Evolutionary conservation across 495 filamentous ascomycete species (phyloP).

Genomic region (Melanomma pulvis-pyrius): DNA sequence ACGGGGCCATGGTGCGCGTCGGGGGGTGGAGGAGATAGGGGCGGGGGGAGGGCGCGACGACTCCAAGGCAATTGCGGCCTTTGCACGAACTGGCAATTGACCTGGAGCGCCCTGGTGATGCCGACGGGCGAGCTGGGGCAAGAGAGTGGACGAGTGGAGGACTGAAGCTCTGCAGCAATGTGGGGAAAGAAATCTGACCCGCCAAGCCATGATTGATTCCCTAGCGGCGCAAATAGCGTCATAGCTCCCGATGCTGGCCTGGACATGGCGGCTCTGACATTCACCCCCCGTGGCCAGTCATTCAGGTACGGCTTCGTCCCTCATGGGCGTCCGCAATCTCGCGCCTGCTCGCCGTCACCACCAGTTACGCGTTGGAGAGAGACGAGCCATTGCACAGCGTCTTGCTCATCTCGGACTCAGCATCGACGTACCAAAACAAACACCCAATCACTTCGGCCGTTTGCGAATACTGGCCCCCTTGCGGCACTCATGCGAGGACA

Average conservation of each 20-base stretch:
- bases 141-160: constrained; percentile 6
- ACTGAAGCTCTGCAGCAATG: constrained; percentile 5
- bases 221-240: constrained; percentile 13
- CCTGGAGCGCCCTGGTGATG: constrained; percentile 39
- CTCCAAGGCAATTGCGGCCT: constrained; percentile 43
- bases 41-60: background rate
- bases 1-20: constrained; percentile 27
- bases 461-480: too few species aligned
- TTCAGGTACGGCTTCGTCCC: too few species aligned
- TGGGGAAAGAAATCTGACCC: constrained; percentile 18
- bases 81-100: constrained; percentile 33
- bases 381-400: too few species aligned
- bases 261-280: background rate
- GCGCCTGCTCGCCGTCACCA: too few species aligned
- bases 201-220: background rate
- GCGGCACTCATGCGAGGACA: too few species aligned
- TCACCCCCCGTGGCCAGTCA: too few species aligned
- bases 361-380: too few species aligned
- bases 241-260: constrained; percentile 5
- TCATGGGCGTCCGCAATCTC: background rate
- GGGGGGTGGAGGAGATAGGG: background rate
- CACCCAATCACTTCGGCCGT: too few species aligned
- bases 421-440: too few species aligned
- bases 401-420: too few species aligned
- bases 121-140: constrained; percentile 8